A percentile compares a stretch with the other conserved stretches of the same genome.
These are phyloP conservation scores for Cryphonectria nitschkei DNA, from an alignment of 2,329 filamentous ascomycete species.

Conservation along the genomic window DNA sequence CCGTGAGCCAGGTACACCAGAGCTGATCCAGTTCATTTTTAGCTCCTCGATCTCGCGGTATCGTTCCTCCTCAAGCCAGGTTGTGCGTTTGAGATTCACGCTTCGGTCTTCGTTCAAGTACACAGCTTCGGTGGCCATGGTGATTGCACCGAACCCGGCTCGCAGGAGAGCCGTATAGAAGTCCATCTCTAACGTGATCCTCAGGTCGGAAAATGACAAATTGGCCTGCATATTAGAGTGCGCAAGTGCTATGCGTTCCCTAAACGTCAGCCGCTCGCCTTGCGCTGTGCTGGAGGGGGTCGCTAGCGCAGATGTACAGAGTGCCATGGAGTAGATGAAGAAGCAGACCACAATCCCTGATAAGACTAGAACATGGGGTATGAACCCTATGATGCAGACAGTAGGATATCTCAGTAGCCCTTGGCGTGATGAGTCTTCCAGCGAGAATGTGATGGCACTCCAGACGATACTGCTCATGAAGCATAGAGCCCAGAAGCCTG, in stretches of 20 bases:
- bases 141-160: constrained; percentile 84
- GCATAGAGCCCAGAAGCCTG: constrained; percentile 84
- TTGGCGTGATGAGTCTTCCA: constrained; percentile 62
- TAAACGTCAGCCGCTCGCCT: constrained; percentile 45
- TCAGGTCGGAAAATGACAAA: constrained; percentile 78
- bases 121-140: constrained; percentile 92
- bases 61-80: constrained; percentile 91
- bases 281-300: constrained; percentile 53
- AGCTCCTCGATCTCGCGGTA: constrained; percentile 73
- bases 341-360: constrained; percentile 76
- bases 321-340: constrained; percentile 75
- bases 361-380: constrained; percentile 89
- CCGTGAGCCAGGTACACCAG: constrained; percentile 50
- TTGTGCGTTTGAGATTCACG: constrained; percentile 74
- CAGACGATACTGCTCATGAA: constrained; percentile 87
- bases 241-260: constrained; percentile 68
- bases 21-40: constrained; percentile 54
- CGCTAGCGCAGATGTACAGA: constrained; percentile 74
- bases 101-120: constrained; percentile 88
- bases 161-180: constrained; percentile 91
- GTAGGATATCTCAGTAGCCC: constrained; percentile 87
- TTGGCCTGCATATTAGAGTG: constrained; percentile 93
- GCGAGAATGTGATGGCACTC: constrained; percentile 67
- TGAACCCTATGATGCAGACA: constrained; percentile 91
- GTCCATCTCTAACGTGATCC: constrained; percentile 85